phyloP scores from a whole-genome alignment of 2,329 filamentous ascomycete species.

The Eurotiales sp. region DNA sequence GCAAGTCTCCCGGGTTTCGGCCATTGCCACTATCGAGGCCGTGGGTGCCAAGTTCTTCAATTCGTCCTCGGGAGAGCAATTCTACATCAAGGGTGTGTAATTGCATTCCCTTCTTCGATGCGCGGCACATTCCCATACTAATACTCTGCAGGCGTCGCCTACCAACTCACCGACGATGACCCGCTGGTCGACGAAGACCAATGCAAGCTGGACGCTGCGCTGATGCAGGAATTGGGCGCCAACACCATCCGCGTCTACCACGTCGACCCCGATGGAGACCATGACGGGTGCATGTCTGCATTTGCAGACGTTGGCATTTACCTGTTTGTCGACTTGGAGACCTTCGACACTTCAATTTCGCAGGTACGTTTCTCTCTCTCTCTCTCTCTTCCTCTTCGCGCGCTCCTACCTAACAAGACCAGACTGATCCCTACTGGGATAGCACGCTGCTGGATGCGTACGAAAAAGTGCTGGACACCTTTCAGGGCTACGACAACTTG shows the following conservation, averaged over 20 bases:
- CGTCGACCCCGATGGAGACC: conserved; percentile 67
- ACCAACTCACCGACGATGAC: conserved; percentile 64
- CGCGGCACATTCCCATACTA: background rate
- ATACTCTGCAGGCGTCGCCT: conserved; percentile 62
- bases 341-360: conserved; percentile 37
- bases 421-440: conserved; percentile 67
- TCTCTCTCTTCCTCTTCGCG: background rate
- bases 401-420: background rate
- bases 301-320: conserved; percentile 81
- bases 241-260: conserved; percentile 89
- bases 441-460: conserved; percentile 66
- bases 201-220: conserved; percentile 67
- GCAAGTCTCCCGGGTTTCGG: conserved; percentile 27
- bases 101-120: background rate
- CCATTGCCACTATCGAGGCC: conserved; percentile 54
- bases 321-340: conserved; percentile 72
- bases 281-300: conserved; percentile 74
- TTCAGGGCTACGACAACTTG: conserved; percentile 73
- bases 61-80: conserved; percentile 68
- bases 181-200: conserved; percentile 72
- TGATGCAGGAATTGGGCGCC: conserved; percentile 77
- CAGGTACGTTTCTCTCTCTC: conserved; percentile 3
- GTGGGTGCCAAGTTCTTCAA: conserved; percentile 84
- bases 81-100: conserved; percentile 70
- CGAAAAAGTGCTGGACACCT: conserved; percentile 69